Evolutionary conservation across 108 stramenopile genomes (phyloP).

Genomic region (Cyclotella atomus): DNA sequence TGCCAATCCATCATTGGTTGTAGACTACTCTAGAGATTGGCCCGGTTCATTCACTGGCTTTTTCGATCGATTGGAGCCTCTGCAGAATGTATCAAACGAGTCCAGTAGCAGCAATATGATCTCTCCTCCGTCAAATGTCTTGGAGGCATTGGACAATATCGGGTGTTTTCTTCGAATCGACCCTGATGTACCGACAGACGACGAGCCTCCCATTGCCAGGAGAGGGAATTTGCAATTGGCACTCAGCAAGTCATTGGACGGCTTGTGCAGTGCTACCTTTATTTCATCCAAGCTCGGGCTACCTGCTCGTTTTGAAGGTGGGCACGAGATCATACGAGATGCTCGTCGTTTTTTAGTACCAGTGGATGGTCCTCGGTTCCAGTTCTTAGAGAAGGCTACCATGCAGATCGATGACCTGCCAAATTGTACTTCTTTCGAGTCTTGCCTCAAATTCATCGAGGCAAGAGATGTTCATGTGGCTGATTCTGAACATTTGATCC

Average conservation of each 20-base stretch:
- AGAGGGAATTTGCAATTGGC: background rate
- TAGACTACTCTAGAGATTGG: background rate
- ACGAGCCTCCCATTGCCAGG: background rate
- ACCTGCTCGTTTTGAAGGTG: slow-evolving; percentile 28
- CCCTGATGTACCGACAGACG: slow-evolving; percentile 20
- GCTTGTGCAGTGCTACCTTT: slow-evolving; percentile 5
- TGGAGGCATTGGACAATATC: background rate
- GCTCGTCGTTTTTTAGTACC: background rate
- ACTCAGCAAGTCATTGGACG: background rate
- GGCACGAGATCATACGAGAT: background rate
- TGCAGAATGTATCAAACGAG: background rate
- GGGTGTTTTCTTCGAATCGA: slow-evolving; percentile 24
- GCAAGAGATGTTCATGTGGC: background rate
- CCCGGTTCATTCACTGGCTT: slow-evolving; percentile 12
- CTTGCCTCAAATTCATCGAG: background rate
- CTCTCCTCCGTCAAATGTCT: no score
- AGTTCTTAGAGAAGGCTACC: slow-evolving; percentile 15
- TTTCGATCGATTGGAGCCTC: background rate
- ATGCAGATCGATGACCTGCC: background rate
- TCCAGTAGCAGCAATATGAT: no score
- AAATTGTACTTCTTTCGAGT: background rate
- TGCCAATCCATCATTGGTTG: background rate
- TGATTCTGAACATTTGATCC: slow-evolving; percentile 1
- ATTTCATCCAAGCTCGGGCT: slow-evolving; percentile 1
- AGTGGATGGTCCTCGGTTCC: background rate